A percentile compares a stretch with the other conserved stretches of the same genome.
Evolutionary conservation across 257 asterid species (phyloP).

Genomic region (Thymus quinquecostatus): DNA sequence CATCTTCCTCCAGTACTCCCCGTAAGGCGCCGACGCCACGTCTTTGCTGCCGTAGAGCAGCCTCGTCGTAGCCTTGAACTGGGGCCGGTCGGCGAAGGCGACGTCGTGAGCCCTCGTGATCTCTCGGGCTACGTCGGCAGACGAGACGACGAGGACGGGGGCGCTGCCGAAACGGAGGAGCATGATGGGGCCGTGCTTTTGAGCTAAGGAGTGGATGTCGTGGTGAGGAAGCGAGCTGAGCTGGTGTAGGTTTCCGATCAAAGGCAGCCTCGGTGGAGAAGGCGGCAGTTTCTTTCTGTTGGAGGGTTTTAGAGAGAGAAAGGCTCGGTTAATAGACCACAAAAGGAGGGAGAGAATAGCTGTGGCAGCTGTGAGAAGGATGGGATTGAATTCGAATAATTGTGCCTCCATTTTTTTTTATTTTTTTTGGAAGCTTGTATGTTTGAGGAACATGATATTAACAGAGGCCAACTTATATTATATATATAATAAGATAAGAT

Average conservation of each 20-base stretch:
- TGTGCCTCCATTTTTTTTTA: no score
- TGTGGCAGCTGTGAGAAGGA: no score
- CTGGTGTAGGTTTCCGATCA: slow-evolving; percentile 10
- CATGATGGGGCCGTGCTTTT: slow-evolving; percentile 20
- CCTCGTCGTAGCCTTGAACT: not conserved
- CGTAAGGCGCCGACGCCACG: not conserved
- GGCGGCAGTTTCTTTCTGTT: slow-evolving; percentile 11
- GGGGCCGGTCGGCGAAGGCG: not conserved
- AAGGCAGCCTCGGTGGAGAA: slow-evolving; percentile 7
- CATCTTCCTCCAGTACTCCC: not conserved
- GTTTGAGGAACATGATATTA: no score
- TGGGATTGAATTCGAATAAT: no score
- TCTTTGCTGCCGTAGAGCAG: not conserved
- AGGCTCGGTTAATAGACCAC: no score
- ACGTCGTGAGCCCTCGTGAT: not conserved
- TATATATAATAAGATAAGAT: no score
- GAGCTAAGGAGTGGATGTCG: not conserved
- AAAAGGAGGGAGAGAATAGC: no score
- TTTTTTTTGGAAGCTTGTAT: no score
- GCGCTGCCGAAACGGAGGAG: slow-evolving; percentile 7
- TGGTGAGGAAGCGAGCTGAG: not conserved
- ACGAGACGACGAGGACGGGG: not conserved
- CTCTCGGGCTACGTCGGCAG: not conserved
- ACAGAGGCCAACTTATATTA: no score
- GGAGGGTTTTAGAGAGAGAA: not conserved